phyloP scores from a whole-genome alignment of 129 eudicot genomes.

The Saposhnikovia divaricata region DNA sequence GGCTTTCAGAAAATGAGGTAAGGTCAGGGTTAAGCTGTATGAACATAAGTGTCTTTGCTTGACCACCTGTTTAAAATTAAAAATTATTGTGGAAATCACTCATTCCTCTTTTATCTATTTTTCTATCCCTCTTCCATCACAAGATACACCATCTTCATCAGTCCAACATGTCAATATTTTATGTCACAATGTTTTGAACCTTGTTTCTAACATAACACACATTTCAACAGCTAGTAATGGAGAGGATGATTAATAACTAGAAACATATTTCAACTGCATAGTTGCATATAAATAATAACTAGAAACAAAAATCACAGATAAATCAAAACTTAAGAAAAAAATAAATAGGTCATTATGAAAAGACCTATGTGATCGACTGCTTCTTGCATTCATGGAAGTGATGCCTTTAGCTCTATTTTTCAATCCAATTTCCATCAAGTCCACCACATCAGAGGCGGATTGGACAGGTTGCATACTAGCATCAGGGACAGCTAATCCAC shows the following conservation, averaged over 20 bases:
- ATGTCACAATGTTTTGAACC: not conserved
- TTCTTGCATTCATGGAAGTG: constrained; percentile 74
- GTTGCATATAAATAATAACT: not conserved
- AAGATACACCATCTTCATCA: not conserved
- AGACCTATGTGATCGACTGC: constrained; percentile 97
- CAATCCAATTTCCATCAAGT: constrained; percentile 65
- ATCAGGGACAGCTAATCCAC: constrained; percentile 81
- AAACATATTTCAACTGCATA: too few relatives aligned
- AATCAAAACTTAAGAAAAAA: not conserved
- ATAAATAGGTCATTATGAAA: not conserved
- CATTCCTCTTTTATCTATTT: not conserved
- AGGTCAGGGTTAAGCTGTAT: constrained; percentile 86
- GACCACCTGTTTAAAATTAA: constrained; percentile 57
- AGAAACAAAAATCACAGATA: not conserved
- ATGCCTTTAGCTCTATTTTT: constrained; percentile 59
- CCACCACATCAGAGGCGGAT: constrained; percentile 58
- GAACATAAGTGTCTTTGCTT: constrained; percentile 97
- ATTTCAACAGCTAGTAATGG: not conserved
- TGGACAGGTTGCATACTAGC: constrained; percentile 58
- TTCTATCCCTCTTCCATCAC: not conserved
- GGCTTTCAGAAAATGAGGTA: constrained; percentile 49
- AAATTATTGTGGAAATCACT: not conserved
- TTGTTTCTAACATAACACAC: not conserved
- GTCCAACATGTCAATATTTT: not conserved
- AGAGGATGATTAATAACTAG: not conserved